Evolutionary conservation across 805 yeast species (phyloP).

Genomic region (Metschnikowia gelsemii): DNA sequence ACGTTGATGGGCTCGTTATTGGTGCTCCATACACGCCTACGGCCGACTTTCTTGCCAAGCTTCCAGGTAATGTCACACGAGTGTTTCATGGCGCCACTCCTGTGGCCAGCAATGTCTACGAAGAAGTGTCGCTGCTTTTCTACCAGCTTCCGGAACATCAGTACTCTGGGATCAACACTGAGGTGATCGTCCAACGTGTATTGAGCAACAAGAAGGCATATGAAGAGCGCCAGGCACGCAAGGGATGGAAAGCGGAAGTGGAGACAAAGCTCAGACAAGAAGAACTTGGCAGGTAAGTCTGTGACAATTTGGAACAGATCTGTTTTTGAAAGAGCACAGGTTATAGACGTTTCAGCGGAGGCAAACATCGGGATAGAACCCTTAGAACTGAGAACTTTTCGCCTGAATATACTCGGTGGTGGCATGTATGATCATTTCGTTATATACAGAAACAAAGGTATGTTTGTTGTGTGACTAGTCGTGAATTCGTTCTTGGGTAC

Average conservation of each 20-base stretch:
- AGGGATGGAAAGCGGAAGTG: constrained; percentile 73
- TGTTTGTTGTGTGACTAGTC: no score
- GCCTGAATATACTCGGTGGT: no score
- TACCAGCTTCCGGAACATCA: constrained; percentile 51
- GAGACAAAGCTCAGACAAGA: constrained; percentile 31
- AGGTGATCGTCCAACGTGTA: constrained; percentile 74
- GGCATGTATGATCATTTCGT: no score
- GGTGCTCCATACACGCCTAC: constrained; percentile 63
- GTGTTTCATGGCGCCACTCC: constrained; percentile 63
- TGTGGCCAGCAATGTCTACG: constrained; percentile 33
- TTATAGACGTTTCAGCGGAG: no score
- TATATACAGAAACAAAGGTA: no score
- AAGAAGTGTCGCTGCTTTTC: constrained; percentile 36
- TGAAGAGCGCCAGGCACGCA: constrained; percentile 81
- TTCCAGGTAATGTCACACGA: constrained; percentile 39
- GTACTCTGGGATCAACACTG: constrained; percentile 64
- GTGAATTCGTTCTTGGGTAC: no score
- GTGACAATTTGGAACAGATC: no score
- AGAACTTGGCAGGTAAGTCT: constrained; percentile 17
- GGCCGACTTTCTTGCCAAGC: constrained; percentile 34
- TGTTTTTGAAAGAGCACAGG: no score
- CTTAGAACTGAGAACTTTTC: no score
- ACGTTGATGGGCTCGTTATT: constrained; percentile 75
- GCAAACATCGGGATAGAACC: no score
- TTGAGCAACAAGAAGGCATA: constrained; percentile 64